phyloP scores from a whole-genome alignment of 306 rosid genomes.

The Quercus variabilis region DNA sequence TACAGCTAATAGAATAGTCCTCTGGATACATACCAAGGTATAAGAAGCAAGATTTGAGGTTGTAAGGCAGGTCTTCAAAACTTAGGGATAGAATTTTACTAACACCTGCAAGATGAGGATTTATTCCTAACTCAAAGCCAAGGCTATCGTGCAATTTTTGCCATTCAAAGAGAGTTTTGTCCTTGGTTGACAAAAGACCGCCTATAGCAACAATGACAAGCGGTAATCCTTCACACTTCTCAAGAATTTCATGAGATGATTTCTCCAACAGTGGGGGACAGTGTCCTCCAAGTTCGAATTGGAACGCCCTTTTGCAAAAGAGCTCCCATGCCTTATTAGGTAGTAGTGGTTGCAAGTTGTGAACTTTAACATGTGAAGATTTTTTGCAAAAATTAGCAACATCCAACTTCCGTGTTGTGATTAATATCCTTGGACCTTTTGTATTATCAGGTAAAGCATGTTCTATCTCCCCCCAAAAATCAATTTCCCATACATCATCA shows the following conservation, averaged over 20 bases:
- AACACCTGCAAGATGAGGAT: background rate
- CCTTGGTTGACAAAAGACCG: background rate
- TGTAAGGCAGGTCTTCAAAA: constrained; percentile 1
- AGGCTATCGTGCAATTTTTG: background rate
- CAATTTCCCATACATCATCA: no score
- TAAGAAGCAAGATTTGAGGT: constrained; percentile 11
- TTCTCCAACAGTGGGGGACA: background rate
- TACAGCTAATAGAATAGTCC: background rate
- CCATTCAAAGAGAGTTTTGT: background rate
- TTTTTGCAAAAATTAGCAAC: background rate
- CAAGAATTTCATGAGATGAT: background rate
- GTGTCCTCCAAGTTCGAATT: background rate
- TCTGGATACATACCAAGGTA: constrained; percentile 18
- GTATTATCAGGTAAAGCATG: no score
- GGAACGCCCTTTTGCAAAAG: background rate
- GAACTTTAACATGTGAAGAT: background rate
- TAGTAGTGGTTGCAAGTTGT: background rate
- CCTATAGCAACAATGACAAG: constrained; percentile 2
- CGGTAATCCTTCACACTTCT: background rate
- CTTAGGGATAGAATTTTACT: background rate
- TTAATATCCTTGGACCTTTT: no score
- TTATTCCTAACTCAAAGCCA: background rate
- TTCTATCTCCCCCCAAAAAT: no score
- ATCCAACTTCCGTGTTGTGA: background rate
- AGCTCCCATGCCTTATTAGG: background rate